Conservation (phyloP, 371 early-diverging fungal species). For the Mortierella sp. region DNA sequence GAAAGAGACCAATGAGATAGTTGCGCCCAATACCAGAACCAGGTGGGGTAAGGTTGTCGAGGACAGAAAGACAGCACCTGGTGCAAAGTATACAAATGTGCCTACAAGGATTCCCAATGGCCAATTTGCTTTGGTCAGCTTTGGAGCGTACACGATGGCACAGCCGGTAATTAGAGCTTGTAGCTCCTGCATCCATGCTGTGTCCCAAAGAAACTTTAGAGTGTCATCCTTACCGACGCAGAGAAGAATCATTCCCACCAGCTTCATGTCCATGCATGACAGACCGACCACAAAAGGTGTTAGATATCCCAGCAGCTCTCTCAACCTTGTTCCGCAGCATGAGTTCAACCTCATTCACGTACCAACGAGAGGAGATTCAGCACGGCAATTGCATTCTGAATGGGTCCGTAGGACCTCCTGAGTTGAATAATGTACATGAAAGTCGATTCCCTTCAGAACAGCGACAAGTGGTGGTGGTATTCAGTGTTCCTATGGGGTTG, state of each 20-base stretch:
- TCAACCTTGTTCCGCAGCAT: neutral
- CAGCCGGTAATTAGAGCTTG: no score
- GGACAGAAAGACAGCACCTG: slow-evolving; percentile 44
- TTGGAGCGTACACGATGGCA: no score
- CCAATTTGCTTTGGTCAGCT: no score
- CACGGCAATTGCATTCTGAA: slow-evolving; percentile 50
- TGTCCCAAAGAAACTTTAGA: no score
- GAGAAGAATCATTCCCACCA: slow-evolving; percentile 54
- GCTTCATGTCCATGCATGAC: slow-evolving; percentile 21
- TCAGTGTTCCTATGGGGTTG: no score
- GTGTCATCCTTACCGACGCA: slow-evolving; percentile 32
- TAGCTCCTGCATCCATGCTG: no score
- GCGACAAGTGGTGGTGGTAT: no score
- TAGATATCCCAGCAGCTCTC: neutral
- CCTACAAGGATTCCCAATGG: no score
- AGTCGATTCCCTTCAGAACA: neutral
- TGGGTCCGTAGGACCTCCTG: slow-evolving; percentile 40
- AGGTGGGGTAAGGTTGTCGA: slow-evolving; percentile 49
- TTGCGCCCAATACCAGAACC: slow-evolving; percentile 43
- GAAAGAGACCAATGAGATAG: slow-evolving; percentile 50
- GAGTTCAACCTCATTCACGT: slow-evolving; percentile 2
- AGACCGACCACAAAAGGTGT: no score
- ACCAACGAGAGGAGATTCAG: slow-evolving; percentile 52
- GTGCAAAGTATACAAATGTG: slow-evolving; percentile 52
- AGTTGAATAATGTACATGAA: slow-evolving; percentile 35